Evolutionary conservation across 805 yeast genomes (phyloP), one percentile per base, ranked within the genome.

Genomic region (Lachancea dasiensis): DNA sequence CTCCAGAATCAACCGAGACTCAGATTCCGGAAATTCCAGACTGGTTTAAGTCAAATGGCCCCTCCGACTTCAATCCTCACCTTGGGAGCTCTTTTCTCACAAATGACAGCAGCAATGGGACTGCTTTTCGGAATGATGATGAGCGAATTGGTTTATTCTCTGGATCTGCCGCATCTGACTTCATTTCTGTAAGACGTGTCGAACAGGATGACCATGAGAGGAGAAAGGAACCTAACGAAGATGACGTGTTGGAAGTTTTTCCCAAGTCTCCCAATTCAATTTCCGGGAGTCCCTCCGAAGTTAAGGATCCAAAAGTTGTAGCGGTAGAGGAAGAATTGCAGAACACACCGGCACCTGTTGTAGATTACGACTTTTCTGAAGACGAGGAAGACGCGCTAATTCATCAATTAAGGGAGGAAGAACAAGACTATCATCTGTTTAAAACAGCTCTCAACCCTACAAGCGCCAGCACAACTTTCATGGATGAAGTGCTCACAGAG

Each of bases 371-470:
- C 38, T 81, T 81, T 54, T 77, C 77, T 17, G 87, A 84, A 38
- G 80, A 79, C 13, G 97, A 89, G 41, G 95, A 86, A 40, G 78
- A 76, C 24, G 74, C 76, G 15, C 56, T 86, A 3, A 70, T 72
- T 2, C 69, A 75, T 23, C 81, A 80, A 46, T 60, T 90, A 33
- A 67, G 69, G 28, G 70, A 72, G 29, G 98, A 92, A 56, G 85
- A 78, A 34, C 67, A 65, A 26, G 95, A 85, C 34, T 85, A 84
- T 54, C 78, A 74, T 34, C 59, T 72, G 10, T 85, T 90, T 50
- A 73, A 74, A 9, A 59, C 61, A 6, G 50, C 64, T 8, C 48
- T 75, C 23, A 64, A 61, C 37, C 59, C 60, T 3, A 41, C 40
- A 20, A 38, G 47, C 4, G 33, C 40, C 36, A 34, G 44, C 36